phyloP scores from a whole-genome alignment of 2,329 filamentous ascomycete species.

The Coniochaeta pulveracea region DNA sequence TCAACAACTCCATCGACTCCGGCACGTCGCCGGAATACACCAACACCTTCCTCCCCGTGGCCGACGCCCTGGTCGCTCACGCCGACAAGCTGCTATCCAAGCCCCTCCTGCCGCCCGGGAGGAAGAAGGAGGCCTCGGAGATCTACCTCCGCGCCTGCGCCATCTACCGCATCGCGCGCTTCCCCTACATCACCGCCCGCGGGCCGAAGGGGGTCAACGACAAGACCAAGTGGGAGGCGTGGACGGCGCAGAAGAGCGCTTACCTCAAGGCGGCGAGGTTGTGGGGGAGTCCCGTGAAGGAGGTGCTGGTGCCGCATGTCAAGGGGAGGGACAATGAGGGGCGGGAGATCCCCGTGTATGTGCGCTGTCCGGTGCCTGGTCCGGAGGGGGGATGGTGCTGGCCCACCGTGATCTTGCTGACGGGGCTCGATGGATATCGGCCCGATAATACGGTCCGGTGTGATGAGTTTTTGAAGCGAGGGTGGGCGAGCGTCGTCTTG shows the following conservation, averaged over 20 bases:
- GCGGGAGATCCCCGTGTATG: conserved; percentile 47
- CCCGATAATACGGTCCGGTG: conserved; percentile 51
- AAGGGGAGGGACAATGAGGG: conserved; percentile 34
- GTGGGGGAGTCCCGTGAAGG: conserved; percentile 48
- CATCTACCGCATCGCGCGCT: conserved; percentile 63
- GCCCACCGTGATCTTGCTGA: conserved; percentile 45
- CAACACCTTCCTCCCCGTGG: conserved; percentile 47
- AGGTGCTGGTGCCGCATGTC: conserved; percentile 47
- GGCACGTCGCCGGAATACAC: conserved; percentile 57
- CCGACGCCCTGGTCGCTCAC: conserved; percentile 39
- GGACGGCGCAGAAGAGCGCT: conserved; percentile 51
- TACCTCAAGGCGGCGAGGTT: conserved; percentile 44
- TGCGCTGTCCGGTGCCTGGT: conserved; percentile 42
- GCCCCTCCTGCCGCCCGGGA: too few relatives aligned
- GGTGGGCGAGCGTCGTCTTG: conserved; percentile 50
- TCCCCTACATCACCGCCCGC: conserved; percentile 42
- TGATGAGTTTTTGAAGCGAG: conserved; percentile 49
- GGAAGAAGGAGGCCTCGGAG: conserved; percentile 42
- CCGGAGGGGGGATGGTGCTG: conserved; percentile 15
- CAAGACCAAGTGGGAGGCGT: conserved; percentile 47
- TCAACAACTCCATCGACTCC: conserved; percentile 50
- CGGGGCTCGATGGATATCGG: conserved; percentile 50
- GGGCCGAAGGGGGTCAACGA: conserved; percentile 16
- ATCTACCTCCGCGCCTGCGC: conserved; percentile 61
- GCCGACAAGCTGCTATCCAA: conserved; percentile 37